These are phyloP conservation scores for Penicillium lividum DNA, from an alignment of 495 filamentous ascomycete species.

Conservation along the genomic window DNA sequence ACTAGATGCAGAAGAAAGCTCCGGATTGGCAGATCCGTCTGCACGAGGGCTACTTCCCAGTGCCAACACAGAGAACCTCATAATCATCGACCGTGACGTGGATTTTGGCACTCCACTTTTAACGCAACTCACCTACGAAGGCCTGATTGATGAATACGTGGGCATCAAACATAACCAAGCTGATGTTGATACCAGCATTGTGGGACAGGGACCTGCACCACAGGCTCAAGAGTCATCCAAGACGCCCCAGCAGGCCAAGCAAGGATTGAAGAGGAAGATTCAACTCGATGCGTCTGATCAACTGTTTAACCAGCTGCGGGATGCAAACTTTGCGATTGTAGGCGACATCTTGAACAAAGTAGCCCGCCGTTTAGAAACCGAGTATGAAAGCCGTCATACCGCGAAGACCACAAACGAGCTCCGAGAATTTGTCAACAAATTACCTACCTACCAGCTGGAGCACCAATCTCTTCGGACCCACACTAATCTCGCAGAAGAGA, in stretches of 20 bases:
- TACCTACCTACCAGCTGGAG: slow-evolving; percentile 91
- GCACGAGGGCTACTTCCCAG: slow-evolving; percentile 78
- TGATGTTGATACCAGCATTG: slow-evolving; percentile 89
- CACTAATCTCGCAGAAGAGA: slow-evolving; percentile 89
- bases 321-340: slow-evolving; percentile 94
- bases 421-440: slow-evolving; percentile 85
- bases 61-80: slow-evolving; percentile 79
- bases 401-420: slow-evolving; percentile 88
- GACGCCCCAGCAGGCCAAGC: slow-evolving; percentile 53
- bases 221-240: slow-evolving; percentile 56
- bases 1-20: slow-evolving; percentile 76
- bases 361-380: slow-evolving; percentile 80
- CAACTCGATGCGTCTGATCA: slow-evolving; percentile 87
- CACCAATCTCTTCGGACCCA: slow-evolving; percentile 90
- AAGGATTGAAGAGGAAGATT: slow-evolving; percentile 83
- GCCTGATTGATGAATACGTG: slow-evolving; percentile 91
- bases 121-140: slow-evolving; percentile 96
- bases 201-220: slow-evolving; percentile 66
- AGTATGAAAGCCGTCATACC: slow-evolving; percentile 88
- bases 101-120: slow-evolving; percentile 89
- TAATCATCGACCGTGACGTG: slow-evolving; percentile 93
- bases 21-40: slow-evolving; percentile 52
- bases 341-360: slow-evolving; percentile 87
- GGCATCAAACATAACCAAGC: slow-evolving; percentile 85
- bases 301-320: slow-evolving; percentile 83